These are phyloP conservation scores for Sporothrix curviconia DNA, from an alignment of 2,329 filamentous ascomycete genomes.

Conservation along the genomic window DNA sequence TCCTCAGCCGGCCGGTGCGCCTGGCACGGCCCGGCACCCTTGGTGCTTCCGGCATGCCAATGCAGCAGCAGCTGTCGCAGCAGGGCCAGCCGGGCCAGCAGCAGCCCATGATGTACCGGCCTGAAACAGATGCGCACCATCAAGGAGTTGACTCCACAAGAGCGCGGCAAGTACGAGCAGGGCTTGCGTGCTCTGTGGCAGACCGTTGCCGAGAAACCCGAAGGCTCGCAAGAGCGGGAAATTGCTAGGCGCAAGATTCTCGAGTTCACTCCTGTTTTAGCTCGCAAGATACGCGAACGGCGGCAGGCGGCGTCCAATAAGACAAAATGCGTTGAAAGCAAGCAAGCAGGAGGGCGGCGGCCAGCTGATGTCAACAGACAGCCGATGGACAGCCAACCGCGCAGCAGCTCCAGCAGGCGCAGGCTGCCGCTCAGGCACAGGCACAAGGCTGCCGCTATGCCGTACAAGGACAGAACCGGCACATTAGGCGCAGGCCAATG, in stretches of 20 bases:
- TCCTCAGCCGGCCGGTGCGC: slow-evolving; percentile 10
- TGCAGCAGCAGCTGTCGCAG: not conserved
- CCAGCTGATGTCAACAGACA: slow-evolving; percentile 12
- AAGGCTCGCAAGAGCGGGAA: slow-evolving; percentile 43
- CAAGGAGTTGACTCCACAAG: slow-evolving; percentile 44
- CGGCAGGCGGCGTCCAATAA: slow-evolving; percentile 7
- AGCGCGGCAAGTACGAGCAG: slow-evolving; percentile 53
- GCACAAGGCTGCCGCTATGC: slow-evolving; percentile 2
- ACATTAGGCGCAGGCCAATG: slow-evolving; percentile 11
- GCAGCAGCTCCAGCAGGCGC: slow-evolving; percentile 14
- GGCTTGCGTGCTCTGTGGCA: slow-evolving; percentile 50
- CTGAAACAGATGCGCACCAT: slow-evolving; percentile 47
- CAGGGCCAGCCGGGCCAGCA: slow-evolving; percentile 15
- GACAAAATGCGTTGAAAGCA: slow-evolving; percentile 11
- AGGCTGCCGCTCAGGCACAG: slow-evolving; percentile 8
- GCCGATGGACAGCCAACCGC: slow-evolving; percentile 6
- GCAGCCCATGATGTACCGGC: slow-evolving; percentile 37
- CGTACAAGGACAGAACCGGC: too few species aligned
- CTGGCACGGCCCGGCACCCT: slow-evolving; percentile 2
- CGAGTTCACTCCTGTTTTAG: slow-evolving; percentile 54
- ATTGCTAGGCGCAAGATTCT: slow-evolving; percentile 51
- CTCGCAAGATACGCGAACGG: slow-evolving; percentile 19
- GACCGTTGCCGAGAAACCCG: slow-evolving; percentile 41
- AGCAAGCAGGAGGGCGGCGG: not conserved
- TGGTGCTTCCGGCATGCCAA: slow-evolving; percentile 1